A percentile compares a stretch with the other conserved stretches of the same genome.
phyloP scores from a whole-genome alignment of 768 basidiomycete species.

The Panaeolus papilionaceus region DNA sequence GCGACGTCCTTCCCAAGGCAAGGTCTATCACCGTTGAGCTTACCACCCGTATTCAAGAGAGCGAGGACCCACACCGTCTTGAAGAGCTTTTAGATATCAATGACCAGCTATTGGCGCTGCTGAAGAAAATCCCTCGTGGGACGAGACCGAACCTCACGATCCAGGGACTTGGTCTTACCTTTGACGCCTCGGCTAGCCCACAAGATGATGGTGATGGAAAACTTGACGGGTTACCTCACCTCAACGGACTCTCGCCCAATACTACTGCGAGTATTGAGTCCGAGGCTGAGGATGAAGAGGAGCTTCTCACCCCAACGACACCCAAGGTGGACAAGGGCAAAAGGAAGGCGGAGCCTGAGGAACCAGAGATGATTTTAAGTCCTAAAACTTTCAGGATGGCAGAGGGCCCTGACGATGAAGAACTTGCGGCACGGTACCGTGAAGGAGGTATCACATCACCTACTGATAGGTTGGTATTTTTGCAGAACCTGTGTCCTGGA shows the following conservation, averaged over 20 bases:
- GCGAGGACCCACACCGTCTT: conserved; percentile 63
- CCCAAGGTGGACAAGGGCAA: conserved; percentile 83
- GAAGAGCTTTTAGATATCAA: conserved; percentile 75
- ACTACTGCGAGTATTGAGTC: conserved; percentile 23
- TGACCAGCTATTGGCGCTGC: conserved; percentile 66
- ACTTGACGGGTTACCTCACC: conserved; percentile 31
- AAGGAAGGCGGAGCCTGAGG: conserved; percentile 69
- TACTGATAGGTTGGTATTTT: conserved; percentile 54
- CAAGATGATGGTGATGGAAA: conserved; percentile 29
- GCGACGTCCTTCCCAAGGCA: conserved; percentile 52
- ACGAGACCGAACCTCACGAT: conserved; percentile 46
- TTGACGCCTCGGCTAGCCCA: conserved; percentile 32
- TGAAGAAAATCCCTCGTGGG: conserved; percentile 54
- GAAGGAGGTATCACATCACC: conserved; percentile 42
- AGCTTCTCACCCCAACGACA: conserved; percentile 51
- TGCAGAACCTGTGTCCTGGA: background rate
- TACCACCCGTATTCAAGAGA: conserved; percentile 56
- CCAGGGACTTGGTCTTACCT: conserved; percentile 50
- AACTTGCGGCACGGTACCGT: conserved; percentile 39
- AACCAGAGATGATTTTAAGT: conserved; percentile 73
- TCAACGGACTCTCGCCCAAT: conserved; percentile 31
- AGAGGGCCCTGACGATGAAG: conserved; percentile 61
- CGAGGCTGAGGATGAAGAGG: conserved; percentile 37
- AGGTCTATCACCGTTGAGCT: conserved; percentile 60
- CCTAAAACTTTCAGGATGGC: conserved; percentile 57